Evolutionary conservation across 129 eudicot species (phyloP).

Genomic region (Kitagawia praeruptora): DNA sequence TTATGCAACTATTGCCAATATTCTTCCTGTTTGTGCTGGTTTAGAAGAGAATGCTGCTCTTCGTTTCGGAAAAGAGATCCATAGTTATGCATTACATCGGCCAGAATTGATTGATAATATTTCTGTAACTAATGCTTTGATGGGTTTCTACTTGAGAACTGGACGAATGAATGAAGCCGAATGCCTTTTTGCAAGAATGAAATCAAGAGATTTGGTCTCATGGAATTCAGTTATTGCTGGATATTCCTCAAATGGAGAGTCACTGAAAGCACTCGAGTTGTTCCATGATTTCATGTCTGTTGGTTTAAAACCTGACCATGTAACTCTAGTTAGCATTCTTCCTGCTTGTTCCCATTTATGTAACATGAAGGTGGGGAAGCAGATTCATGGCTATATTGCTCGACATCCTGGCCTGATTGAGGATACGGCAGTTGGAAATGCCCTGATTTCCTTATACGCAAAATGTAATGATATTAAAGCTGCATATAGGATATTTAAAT

Average conservation of each 20-base stretch:
- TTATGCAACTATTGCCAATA: conserved; percentile 68
- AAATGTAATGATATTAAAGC: conserved; percentile 45
- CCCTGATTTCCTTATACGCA: conserved; percentile 57
- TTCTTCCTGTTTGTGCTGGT: conserved; percentile 53
- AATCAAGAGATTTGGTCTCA: conserved; percentile 54
- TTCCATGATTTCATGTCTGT: conserved; percentile 29
- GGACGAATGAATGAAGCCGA: conserved; percentile 43
- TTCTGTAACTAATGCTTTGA: conserved; percentile 56
- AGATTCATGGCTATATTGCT: conserved; percentile 63
- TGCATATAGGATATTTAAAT: conserved; percentile 40
- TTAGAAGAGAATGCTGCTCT: conserved; percentile 24
- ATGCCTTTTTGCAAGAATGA: conserved; percentile 44
- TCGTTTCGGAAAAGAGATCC: conserved; percentile 54
- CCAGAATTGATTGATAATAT: conserved; percentile 37
- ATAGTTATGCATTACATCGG: conserved; percentile 42
- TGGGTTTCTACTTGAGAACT: conserved; percentile 60
- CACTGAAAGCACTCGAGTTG: conserved; percentile 44
- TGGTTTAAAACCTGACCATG: conserved; percentile 39
- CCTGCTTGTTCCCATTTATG: conserved; percentile 48
- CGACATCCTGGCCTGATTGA: conserved; percentile 31
- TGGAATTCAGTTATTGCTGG: conserved; percentile 86
- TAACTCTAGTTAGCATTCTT: conserved; percentile 58
- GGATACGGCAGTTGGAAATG: conserved; percentile 56
- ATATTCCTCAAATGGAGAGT: conserved; percentile 51
- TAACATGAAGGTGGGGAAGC: conserved; percentile 46